Base-by-base conservation (phyloP, 495 filamentous ascomycete species). In the Penicillium soppii region DNA sequence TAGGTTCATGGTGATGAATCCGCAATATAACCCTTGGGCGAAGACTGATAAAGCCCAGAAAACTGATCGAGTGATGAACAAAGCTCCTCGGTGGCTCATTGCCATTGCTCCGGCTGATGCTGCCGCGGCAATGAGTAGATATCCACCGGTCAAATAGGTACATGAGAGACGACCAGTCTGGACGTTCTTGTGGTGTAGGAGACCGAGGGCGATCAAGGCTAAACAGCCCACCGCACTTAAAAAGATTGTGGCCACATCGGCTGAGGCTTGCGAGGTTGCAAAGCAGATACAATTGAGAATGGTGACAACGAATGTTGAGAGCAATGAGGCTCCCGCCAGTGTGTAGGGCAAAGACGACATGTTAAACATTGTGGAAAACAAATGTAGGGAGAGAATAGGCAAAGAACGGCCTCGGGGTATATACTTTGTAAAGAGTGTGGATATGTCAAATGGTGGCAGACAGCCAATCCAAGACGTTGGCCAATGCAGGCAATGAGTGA, bases 1-100 rank as follows among this genome's bases (percentile, higher is more conserved):
- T 17, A 59, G 47, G 20, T 57, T 44, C 9, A 58, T 57, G 12
- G 69, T 39, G 21, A 75, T 47, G 29, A 50, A 61, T 7, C 72
- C 70, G 41, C 61, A 63, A 43, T 71, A 62, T 2, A 68, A 35
- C 7, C 68, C 69, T 43, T 74, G 68, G 1, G 46, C 48, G 17
- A 74, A 65, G 29, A 70, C 51, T 1, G 72, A 70, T 2, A 70
- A 33, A 2, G 66, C 58, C 67, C 66, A 72, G 37, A 72, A 56
- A 7, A 69, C 56, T 20, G 61, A 67, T 20, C 68, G 71, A 23
- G 63, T 36, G 30, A 70, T 58, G 19, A 62, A 54, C 12, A 70
- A 32, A 0, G 54, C 32, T 46, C 16, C 35, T 47, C 21, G 38
- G 23, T 16, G 54, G 38, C 61, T 65, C 52, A 50, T 63, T 35